These are phyloP conservation scores for Fusarium cyanostomum DNA, from an alignment of 2,329 filamentous ascomycete genomes.

Conservation along the genomic window DNA sequence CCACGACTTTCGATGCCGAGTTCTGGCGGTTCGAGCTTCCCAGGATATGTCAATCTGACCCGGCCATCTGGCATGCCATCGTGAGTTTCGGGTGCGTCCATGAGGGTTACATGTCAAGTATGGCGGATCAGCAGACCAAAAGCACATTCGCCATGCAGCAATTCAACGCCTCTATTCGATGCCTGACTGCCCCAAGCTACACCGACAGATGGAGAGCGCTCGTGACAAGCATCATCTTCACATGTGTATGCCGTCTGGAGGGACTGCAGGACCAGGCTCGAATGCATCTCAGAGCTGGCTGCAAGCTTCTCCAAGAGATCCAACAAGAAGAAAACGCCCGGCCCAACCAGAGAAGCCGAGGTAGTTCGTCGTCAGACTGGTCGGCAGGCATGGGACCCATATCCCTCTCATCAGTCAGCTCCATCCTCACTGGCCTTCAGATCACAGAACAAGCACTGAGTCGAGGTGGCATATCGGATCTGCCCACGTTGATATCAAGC, in stretches of 20 bases:
- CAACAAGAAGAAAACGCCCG: background rate
- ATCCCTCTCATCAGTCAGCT: background rate
- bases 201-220: constrained; percentile 17
- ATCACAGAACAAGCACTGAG: background rate
- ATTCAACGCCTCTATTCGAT: constrained; percentile 1
- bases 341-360: no score
- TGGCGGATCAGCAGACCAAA: no score
- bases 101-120: no score
- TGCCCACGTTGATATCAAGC: background rate
- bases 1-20: no score
- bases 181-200: background rate
- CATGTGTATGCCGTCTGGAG: constrained; percentile 10
- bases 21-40: no score
- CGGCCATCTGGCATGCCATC: no score
- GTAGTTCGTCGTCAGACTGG: background rate
- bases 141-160: constrained; percentile 1
- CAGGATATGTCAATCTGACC: no score
- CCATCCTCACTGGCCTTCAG: background rate
- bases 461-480: background rate
- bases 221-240: constrained; percentile 12
- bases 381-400: background rate
- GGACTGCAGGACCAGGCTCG: constrained; percentile 6
- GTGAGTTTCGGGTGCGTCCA: no score
- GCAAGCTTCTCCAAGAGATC: constrained; percentile 8
- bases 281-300: constrained; percentile 9